A percentile compares a stretch with the other conserved stretches of the same genome.
These are phyloP conservation scores for Escallonia rubra DNA, from an alignment of 129 eudicot species.

Conservation along the genomic window DNA sequence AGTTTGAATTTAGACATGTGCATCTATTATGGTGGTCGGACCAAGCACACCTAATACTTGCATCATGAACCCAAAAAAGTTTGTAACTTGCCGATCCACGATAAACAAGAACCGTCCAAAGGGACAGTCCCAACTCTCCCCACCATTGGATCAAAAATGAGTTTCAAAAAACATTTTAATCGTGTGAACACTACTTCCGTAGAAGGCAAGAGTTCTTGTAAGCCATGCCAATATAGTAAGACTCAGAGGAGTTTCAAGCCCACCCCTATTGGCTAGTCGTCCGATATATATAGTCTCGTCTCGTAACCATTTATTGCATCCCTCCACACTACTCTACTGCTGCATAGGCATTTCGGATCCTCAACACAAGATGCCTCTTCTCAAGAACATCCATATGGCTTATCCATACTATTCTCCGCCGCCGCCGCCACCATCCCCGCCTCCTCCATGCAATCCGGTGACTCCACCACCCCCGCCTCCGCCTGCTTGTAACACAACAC, in stretches of 20 bases:
- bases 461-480: constrained; percentile 1
- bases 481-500: not conserved
- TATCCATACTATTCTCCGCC: constrained; percentile 11
- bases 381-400: constrained; percentile 5
- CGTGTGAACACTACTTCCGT: no score
- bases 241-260: constrained; percentile 2
- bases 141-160: not conserved
- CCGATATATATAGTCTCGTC: not conserved
- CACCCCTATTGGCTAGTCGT: not conserved
- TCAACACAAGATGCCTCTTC: constrained; percentile 5
- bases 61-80: no score
- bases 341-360: not conserved
- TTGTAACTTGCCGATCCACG: no score
- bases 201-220: no score
- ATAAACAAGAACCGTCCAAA: no score
- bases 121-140: no score
- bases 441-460: constrained; percentile 2
- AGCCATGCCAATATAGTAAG: not conserved
- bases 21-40: no score
- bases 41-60: no score
- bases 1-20: no score
- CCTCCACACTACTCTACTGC: not conserved
- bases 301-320: not conserved
- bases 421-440: constrained; percentile 3
- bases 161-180: no score